Percentiles rank a stretch among this genome's conserved stretches.
Evolutionary conservation across 2,329 filamentous ascomycete genomes (phyloP).

Genomic region (Talaromyces funiculosus): DNA sequence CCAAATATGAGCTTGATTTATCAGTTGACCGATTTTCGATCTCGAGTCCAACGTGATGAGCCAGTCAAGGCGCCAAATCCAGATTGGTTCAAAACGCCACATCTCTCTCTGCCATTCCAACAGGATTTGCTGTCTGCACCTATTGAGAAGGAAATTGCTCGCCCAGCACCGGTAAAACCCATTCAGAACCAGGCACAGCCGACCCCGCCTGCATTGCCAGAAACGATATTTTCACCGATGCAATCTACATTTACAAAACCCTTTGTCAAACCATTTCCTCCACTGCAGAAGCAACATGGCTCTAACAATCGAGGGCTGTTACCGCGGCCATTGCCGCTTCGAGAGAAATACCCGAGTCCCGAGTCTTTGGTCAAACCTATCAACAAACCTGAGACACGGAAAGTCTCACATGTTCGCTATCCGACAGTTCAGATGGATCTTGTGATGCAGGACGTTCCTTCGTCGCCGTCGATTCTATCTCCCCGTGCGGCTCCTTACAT

Average conservation of each 20-base stretch:
- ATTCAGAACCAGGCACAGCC: not conserved
- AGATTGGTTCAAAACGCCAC: constrained; percentile 31
- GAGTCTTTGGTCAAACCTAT: constrained; percentile 11
- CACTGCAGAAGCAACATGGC: not conserved
- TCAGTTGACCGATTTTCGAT: constrained; percentile 59
- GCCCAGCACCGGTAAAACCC: not conserved
- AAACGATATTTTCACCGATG: constrained; percentile 7
- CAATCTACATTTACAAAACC: constrained; percentile 6
- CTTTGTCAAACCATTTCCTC: constrained; percentile 22
- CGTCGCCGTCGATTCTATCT: constrained; percentile 38
- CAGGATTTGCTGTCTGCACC: not conserved
- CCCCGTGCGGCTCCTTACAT: constrained; percentile 42
- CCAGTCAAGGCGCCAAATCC: constrained; percentile 27
- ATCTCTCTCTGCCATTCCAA: constrained; percentile 19
- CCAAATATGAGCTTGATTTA: constrained; percentile 66
- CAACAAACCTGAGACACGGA: constrained; percentile 6
- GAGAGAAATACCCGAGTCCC: constrained; percentile 29
- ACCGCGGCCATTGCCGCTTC: constrained; percentile 34
- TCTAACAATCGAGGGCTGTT: constrained; percentile 28
- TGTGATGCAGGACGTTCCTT: constrained; percentile 34
- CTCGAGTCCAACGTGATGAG: constrained; percentile 31
- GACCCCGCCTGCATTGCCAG: not conserved
- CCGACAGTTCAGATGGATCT: constrained; percentile 31
- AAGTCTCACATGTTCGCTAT: constrained; percentile 12
- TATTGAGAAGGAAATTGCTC: not conserved